Evolutionary conservation across 352 stramenopile species (phyloP), one percentile per base, ranked within the genome.

Genomic region (Phytopythium delawarense): DNA sequence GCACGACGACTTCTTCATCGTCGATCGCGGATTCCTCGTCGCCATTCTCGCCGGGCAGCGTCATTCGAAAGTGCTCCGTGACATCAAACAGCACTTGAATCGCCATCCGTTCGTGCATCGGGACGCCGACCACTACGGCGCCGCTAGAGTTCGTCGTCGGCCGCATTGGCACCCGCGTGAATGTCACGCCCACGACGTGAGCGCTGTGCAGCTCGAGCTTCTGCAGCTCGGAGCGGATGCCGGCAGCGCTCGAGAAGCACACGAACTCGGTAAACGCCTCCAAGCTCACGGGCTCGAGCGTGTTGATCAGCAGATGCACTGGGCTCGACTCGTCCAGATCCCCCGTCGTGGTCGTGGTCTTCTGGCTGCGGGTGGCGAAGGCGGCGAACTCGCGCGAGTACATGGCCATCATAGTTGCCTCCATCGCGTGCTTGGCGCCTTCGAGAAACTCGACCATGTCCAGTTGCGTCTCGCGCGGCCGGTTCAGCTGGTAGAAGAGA

Each of bases 361-460:
- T 45, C 11, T 12, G 9, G 39, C 18, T 45, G 39, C 39, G 15
- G 39, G 1, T 45, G 21, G 77, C 71, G 34, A 75, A 84, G 42
- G 81, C 79, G 15, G 82, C 62, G 42, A 87, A 81, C 62, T 84
- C 75, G 23, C 44, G 70, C 64, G 69, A 82, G 67, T 87, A 84
- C 73, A 87, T 81, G 23, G 73, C 78, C 50, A 82, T 64, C 62
- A 83, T 69, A 3, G 67, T 74, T 25, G 80, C 42, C 51, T 87
- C 77, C 46, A 69, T 80, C 28, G 74, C 74, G 56, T 84, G 82
- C 7, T 74, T 64, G 20, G 77, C 77, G 32, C 77, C 77, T 11
- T 84, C 67, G 6, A 86, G 65, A 42, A 86, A 86, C 5, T 86
- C 77, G 7, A 78, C 61, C 12, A 71, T 68, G 48, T 86, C 74